Conservation (phyloP, 2,329 filamentous ascomycete genomes). For the Arthrinium puccinioides region DNA sequence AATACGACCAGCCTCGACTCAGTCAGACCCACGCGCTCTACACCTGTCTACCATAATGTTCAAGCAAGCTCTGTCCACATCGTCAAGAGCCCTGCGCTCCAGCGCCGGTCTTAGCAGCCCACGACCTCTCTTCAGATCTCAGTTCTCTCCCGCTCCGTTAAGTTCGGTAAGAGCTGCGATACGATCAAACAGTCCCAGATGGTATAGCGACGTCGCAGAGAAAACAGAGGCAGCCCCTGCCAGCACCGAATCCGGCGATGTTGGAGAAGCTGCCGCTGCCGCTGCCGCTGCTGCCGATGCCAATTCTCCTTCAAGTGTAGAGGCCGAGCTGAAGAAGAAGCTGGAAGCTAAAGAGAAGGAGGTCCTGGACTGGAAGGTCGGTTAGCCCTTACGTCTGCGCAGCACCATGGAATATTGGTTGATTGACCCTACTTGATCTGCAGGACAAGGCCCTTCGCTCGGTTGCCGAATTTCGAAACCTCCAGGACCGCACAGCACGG, state of each 20-base stretch:
- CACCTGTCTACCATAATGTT: too few relatives aligned
- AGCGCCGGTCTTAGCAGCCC: conserved; percentile 36
- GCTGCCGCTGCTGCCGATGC: conserved; percentile 25
- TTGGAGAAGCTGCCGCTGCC: conserved; percentile 22
- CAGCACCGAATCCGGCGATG: conserved; percentile 27
- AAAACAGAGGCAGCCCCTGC: conserved; percentile 36
- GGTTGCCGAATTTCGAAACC: conserved; percentile 94
- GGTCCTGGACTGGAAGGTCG: conserved; percentile 77
- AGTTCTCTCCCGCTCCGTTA: conserved; percentile 30
- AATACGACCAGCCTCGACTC: too few relatives aligned
- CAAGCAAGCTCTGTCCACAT: conserved; percentile 19
- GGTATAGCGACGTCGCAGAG: conserved; percentile 30
- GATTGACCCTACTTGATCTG: conserved; percentile 1
- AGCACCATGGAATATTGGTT: neutral
- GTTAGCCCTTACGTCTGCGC: conserved; percentile 14
- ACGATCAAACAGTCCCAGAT: conserved; percentile 15
- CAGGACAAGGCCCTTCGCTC: conserved; percentile 93
- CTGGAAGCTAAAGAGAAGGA: conserved; percentile 67
- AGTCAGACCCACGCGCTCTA: too few relatives aligned
- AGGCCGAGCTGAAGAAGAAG: conserved; percentile 53
- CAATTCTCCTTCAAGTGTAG: conserved; percentile 29
- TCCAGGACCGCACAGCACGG: conserved; percentile 88
- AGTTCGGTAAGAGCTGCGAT: conserved; percentile 23
- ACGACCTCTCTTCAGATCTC: conserved; percentile 37
- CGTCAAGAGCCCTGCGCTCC: conserved; percentile 19